These are phyloP conservation scores for Boletellus ananiceps DNA, from an alignment of 768 basidiomycete genomes.

Conservation along the genomic window DNA sequence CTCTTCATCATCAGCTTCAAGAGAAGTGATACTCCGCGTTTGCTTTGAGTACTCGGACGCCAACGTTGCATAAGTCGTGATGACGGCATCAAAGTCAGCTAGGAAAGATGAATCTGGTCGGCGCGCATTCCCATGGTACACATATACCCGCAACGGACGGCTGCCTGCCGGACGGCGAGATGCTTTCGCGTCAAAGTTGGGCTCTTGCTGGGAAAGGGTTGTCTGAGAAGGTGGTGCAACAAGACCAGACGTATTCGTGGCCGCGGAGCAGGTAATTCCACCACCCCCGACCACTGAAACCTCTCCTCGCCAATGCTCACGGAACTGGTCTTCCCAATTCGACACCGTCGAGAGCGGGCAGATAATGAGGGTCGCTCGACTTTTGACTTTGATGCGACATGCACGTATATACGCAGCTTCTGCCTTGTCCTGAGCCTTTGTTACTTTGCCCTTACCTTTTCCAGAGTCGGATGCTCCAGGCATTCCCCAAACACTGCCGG, in stretches of 20 bases:
- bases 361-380: constrained; percentile 90
- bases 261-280: constrained; percentile 32
- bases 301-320: constrained; percentile 92
- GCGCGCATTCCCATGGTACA: constrained; percentile 92
- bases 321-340: constrained; percentile 99
- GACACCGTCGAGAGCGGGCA: constrained; percentile 95
- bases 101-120: constrained; percentile 82
- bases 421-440: constrained; percentile 62
- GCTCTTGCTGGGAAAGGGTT: constrained; percentile 28
- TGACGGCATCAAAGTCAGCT: constrained; percentile 93
- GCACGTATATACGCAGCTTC: constrained; percentile 67
- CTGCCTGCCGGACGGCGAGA: constrained; percentile 41
- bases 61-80: constrained; percentile 94
- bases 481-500: constrained; percentile 83
- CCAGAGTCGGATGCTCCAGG: constrained; percentile 43
- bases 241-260: constrained; percentile 32
- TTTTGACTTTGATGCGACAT: constrained; percentile 75
- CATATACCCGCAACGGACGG: constrained; percentile 73
- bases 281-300: constrained; percentile 83
- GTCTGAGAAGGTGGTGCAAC: constrained; percentile 37
- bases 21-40: constrained; percentile 52
- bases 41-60: constrained; percentile 95
- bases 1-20: constrained; percentile 64
- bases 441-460: constrained; percentile 65
- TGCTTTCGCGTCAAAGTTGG: constrained; percentile 21